A percentile compares a stretch with the other conserved stretches of the same genome.
Conservation (phyloP, 805 yeast genomes). For the Hanseniaspora meyeri region DNA sequence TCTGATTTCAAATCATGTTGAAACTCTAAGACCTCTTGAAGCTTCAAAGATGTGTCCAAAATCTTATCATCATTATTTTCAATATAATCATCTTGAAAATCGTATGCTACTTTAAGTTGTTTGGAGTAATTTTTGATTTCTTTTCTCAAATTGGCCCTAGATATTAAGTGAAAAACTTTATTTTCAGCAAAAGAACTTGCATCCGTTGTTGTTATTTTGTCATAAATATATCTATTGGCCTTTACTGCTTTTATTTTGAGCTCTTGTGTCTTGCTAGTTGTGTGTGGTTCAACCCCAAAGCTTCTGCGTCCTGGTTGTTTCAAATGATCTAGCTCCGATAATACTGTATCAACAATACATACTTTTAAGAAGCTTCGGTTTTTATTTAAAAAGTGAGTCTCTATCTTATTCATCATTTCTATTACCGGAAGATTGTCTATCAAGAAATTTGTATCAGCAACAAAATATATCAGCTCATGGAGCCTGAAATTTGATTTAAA, state of each 20-base stretch:
- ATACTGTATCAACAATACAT: constrained; percentile 10
- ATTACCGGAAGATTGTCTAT: constrained; percentile 1
- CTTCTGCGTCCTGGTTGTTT: neutral
- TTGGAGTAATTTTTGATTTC: neutral
- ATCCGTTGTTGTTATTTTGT: neutral
- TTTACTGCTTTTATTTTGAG: constrained; percentile 7
- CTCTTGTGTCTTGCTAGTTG: neutral
- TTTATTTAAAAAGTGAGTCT: neutral
- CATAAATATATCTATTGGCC: constrained; percentile 10
- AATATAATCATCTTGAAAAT: neutral
- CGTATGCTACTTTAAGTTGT: neutral
- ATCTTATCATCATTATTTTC: constrained; percentile 10
- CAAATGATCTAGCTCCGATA: constrained; percentile 9
- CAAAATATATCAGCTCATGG: neutral
- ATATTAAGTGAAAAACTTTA: neutral
- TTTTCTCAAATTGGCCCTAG: neutral
- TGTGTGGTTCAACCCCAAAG: neutral
- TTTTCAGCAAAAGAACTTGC: neutral
- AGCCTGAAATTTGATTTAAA: neutral
- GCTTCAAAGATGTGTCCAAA: neutral
- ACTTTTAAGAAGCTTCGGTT: neutral
- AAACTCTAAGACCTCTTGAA: neutral
- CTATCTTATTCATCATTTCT: neutral
- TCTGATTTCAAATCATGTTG: neutral
- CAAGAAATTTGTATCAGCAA: constrained; percentile 8